Base-by-base conservation (phyloP, 805 yeast genomes). In the Ogataea neopini region DNA sequence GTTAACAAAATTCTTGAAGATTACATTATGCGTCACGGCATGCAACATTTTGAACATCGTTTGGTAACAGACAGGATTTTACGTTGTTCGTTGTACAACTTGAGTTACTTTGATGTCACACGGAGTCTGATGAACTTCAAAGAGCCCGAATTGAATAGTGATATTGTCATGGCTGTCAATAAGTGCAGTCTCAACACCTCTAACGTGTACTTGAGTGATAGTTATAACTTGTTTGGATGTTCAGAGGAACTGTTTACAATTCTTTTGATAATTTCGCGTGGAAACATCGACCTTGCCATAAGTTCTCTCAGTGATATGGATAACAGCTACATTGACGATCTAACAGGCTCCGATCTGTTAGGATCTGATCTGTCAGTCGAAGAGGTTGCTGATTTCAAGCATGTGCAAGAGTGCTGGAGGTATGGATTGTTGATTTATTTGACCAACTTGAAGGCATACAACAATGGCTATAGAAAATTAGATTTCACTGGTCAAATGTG, bases 201-300 rank as follows among this genome's bases (percentile, higher is more conserved):
- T 17, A 39, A 39, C 32, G 28, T 39, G 15, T 39, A 39, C 11
- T 17, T 44, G 18, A 48, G 51, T 33, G 48, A 48, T 19, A 44
- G 51, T 23, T 48, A 48, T 25, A 44, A 44, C 40, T 43, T 48
- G 6, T 44, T 44, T 44, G 51, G 51, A 10, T 48, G 51, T 35
- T 48, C 51, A 3, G 47, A 43, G 17, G 48, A 48, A 14, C 25
- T 44, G 4, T 48, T 48, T 33, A 48, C 45, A 5, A 40, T 44
- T 6, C 20, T 48, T 32, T 44, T 44, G 34, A 44, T 48, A 25
- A 40, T 38, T 10, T 48, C 51, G 8, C 44, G 51, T 1, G 51
- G 51, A 28, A 44, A 44, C n/a, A n/a, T 41, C 7, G 25, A 26
- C 6, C 45, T 44, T n/a, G 51, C 51, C n/a, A 26, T 13, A 17